Base-by-base conservation (phyloP, 31 red algal species). In the Endocladia muricata region DNA sequence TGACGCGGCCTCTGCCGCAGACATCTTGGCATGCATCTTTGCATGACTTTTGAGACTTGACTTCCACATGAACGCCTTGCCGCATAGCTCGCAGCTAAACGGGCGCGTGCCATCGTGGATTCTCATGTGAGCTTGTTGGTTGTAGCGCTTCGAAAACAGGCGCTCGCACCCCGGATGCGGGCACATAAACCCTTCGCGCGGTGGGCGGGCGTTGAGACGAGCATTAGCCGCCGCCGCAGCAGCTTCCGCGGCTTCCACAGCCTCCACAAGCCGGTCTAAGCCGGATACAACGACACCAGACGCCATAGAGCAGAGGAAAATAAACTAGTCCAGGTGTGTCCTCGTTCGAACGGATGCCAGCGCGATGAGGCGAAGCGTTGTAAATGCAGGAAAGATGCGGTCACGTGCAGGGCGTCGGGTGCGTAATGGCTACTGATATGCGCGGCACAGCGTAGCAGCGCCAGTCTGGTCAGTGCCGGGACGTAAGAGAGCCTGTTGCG, bases 31-130 rank as follows among this genome's bases (percentile, higher is more conserved):
- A 55, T 86, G 83, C 83, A 86, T 86, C 43, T 86, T 86, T 31
- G 71, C 87, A 60, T 91, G 87, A 42, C 77, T 82, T 37, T 82
- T 83, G 30, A 86, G 48, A 42, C 73, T 77, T 7, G 76, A 81
- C 56, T 89, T 80, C 85, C 85, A 89, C 85, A 81, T 81, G 68
- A 93, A 93, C 30, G 37, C 61, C 59, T 87, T 93, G 55, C 68
- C 83, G 41, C 90, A 93, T 5, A 76, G 63, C 22, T 68, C 23
- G 47, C 90, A 93, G 19, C 9, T 35, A 72, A 84, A 84, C n/a
- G 79, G 79, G 3, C 69, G 44, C 5, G 83, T 81, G 33, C 90
- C 90, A 59, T 93, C 90, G 68, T 93, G 90, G 22, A 93, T 34
- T 5, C 85, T 47, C 76, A 89, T 80, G 76, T 89, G 85, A 19